Evolutionary conservation across 2,329 filamentous ascomycete species (phyloP).

Genomic region (Beauveria sp.): DNA sequence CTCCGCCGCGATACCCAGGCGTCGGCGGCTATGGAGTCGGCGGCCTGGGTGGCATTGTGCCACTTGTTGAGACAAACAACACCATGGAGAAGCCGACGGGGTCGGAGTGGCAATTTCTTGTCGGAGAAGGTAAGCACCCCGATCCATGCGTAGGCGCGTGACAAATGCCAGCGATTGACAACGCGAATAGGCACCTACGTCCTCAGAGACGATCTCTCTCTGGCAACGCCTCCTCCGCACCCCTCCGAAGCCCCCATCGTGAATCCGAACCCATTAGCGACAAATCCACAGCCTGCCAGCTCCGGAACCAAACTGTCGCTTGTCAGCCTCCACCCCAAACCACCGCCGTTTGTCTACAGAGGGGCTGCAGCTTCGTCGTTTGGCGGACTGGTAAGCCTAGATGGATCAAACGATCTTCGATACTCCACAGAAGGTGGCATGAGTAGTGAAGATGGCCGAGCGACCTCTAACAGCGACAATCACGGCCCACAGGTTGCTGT

Average conservation of each 20-base stretch:
- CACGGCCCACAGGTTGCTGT: constrained; percentile 31
- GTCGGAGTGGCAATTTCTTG: constrained; percentile 81
- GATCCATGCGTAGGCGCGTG: neutral
- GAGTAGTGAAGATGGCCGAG: constrained; percentile 49
- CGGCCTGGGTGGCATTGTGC: constrained; percentile 58
- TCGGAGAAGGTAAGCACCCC: constrained; percentile 68
- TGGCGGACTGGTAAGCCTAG: constrained; percentile 36
- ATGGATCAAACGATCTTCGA: constrained; percentile 53
- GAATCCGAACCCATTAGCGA: constrained; percentile 87
- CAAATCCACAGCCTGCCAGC: constrained; percentile 74
- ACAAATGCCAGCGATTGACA: neutral
- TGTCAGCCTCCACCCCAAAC: constrained; percentile 58
- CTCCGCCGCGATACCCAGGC: constrained; percentile 75
- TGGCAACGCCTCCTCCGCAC: constrained; percentile 91
- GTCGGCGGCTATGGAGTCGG: constrained; percentile 63
- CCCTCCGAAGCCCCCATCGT: constrained; percentile 82
- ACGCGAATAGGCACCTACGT: constrained; percentile 66
- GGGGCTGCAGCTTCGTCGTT: constrained; percentile 44
- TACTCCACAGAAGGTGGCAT: constrained; percentile 53
- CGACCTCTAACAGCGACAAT: constrained; percentile 45
- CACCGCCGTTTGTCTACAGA: constrained; percentile 47
- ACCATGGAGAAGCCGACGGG: constrained; percentile 71
- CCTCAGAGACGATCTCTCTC: constrained; percentile 81
- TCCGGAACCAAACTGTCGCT: constrained; percentile 79
- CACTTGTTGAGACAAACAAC: constrained; percentile 92